These are phyloP conservation scores for Forsythia suspensa DNA, from an alignment of 257 asterid genomes.

Conservation along the genomic window DNA sequence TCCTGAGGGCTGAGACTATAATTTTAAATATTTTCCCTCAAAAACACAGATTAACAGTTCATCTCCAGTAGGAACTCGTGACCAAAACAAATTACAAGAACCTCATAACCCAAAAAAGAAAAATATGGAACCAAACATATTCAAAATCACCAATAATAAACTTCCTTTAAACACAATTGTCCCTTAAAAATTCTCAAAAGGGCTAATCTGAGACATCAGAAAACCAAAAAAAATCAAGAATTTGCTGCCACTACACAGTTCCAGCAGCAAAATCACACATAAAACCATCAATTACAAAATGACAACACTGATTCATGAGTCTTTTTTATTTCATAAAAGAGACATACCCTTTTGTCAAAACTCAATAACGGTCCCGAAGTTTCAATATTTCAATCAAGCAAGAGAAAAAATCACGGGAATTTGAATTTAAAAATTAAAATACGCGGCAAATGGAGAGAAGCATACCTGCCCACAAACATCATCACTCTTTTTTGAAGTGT, in stretches of 20 bases:
- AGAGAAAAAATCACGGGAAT: conserved; percentile 3
- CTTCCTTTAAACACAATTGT: background rate
- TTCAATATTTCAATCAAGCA: conserved; percentile 7
- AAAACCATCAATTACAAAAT: background rate
- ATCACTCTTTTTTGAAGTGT: conserved; percentile 53
- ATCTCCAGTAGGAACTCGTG: conserved; percentile 5
- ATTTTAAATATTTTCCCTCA: conserved; percentile 5
- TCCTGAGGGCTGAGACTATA: background rate
- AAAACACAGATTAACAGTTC: background rate
- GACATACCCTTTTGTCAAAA: conserved; percentile 7
- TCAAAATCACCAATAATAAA: background rate
- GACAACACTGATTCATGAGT: background rate
- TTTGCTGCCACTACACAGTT: background rate
- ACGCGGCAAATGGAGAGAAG: conserved; percentile 11
- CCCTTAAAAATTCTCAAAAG: conserved; percentile 20
- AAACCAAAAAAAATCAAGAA: conserved; percentile 7
- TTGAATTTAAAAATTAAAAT: background rate
- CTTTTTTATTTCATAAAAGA: background rate
- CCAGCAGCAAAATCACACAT: background rate
- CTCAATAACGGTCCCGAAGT: conserved; percentile 2
- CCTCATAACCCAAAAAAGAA: background rate
- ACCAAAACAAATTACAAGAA: conserved; percentile 7
- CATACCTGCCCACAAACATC: conserved; percentile 68
- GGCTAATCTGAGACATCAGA: background rate
- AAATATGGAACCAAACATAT: background rate